Evolutionary conservation across 73 alveolate genomes (phyloP), one percentile per base, ranked within the genome.

Genomic region (Paraurostyla sp.): DNA sequence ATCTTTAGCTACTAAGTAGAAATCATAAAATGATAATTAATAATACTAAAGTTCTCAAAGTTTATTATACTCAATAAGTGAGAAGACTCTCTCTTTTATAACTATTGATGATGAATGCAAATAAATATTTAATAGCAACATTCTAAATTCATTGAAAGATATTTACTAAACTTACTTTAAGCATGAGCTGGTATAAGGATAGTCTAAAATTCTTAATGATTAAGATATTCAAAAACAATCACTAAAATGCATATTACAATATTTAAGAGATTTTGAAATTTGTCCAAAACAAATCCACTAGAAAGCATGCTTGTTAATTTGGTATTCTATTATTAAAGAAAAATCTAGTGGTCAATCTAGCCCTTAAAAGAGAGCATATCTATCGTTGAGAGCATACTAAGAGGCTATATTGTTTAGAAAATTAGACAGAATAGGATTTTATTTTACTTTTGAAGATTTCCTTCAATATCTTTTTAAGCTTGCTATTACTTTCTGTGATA

Each of bases 221-320:
- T 36, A 52, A 29, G 32, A 50, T 29, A 45, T 52, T 30, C 3
- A 20, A 16, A 78, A 52, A n/a, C 20, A 52, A 6, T 52, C 80
- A 4, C 32, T 78, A 13, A 50, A 78, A n/a, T 52, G 18, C 4
- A 40, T 78, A 38, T 52, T 51, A 58, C 41, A 25, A 4, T 52
- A 52, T 30, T 7, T 52, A 0, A 78, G 80, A 52, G 89, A 78
- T 20, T 52, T 78, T 52, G 89, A 78, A 32, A 25, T 78, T 27
- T 49, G 76, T 18, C 89, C 89, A 7, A 7, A 20, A 16, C 30
- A 43, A 4, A 15, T 78, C n/a, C 89, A 78, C 30, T 52, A 50
- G 13, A 49, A 45, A 29, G 71, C 71, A 23, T 78, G 89, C 35
- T 29, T 78, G 23, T 41, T 78, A 7, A 78, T 78, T 29, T 78